Evolutionary conservation across 352 stramenopile species (phyloP).

Genomic region (Globisporangium middletonii): DNA sequence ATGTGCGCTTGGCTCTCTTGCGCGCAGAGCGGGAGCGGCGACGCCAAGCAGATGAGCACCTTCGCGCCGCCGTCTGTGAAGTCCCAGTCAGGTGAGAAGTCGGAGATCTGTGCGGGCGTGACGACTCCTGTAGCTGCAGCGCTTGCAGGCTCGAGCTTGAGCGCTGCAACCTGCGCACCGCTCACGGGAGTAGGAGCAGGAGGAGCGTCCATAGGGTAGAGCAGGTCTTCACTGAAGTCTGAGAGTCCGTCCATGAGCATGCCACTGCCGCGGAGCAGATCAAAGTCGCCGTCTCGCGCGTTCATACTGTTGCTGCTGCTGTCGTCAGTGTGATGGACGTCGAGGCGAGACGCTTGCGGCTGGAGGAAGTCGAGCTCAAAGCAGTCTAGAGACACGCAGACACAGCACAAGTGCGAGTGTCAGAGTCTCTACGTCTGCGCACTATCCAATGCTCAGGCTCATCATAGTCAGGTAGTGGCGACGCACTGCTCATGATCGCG

Average conservation of each 20-base stretch:
- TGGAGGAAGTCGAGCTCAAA: conserved; percentile 45
- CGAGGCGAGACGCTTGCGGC: conserved; percentile 1
- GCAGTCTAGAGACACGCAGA: conserved; percentile 27
- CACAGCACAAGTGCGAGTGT: neutral
- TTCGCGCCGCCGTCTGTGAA: conserved; percentile 71
- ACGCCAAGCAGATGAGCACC: conserved; percentile 70
- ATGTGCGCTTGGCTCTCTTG: conserved; percentile 28
- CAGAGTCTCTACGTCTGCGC: no score
- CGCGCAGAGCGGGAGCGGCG: conserved; percentile 27
- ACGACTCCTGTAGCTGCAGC: conserved; percentile 14
- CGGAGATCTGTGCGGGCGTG: conserved; percentile 50
- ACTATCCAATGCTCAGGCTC: no score
- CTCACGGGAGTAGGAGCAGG: neutral
- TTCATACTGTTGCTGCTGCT: neutral
- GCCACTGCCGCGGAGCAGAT: conserved; percentile 8
- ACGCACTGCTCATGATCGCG: conserved; percentile 49
- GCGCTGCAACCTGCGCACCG: neutral
- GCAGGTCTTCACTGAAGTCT: conserved; percentile 22
- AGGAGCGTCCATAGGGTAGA: conserved; percentile 21
- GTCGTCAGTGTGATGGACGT: neutral
- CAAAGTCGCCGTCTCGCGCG: conserved; percentile 3
- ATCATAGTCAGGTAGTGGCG: no score
- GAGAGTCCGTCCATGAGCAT: conserved; percentile 13
- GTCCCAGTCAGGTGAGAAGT: conserved; percentile 85
- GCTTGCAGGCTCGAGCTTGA: neutral